Evolutionary conservation across 345 rosid genomes (phyloP), one percentile per base, ranked within the genome.

Genomic region (Anacardium occidentale): DNA sequence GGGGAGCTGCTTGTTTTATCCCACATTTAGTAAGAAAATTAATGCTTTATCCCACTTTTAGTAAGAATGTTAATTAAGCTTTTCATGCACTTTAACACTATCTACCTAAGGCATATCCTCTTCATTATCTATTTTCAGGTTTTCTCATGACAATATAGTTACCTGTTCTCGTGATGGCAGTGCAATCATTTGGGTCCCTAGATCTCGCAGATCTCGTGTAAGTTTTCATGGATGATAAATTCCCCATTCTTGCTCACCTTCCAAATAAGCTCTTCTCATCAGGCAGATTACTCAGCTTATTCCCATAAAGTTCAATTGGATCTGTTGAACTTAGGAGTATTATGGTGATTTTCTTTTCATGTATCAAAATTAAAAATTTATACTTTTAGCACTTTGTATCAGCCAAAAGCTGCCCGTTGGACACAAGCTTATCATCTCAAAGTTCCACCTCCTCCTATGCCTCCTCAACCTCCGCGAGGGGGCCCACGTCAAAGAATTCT

Each of bases 81-180:
- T 64, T 18, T 20, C 26, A 15, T 77, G 26, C 54, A 57, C 47
- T 64, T 70, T 25, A 54, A 45, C 53, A 40, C 34, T 48, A 54
- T 69, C 21, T 21, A 3, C 7, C 37, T 58, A 50, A 51, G 61
- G 26, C 21, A 44, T 52, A 13, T 21, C 71, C 65, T 52, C 71
- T 21, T 29, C 40, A n/a, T 48, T 76, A 40, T 62, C 12, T 71
- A 50, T 79, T 80, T 81, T 37, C 85, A 96, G 99, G 97, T 90
- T 88, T 78, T 88, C 87, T 58, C 96, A 91, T 48, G 99, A 96
- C 79, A 89, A 85, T 84, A 91, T 96, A 62, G 98, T 96, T 61
- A 96, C 99, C 13, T 96, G 98, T 81, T 96, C 99, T 76, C 97
- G 93, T 29, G 99, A 96, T 83, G 99, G 99, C 71, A 96, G 99